Evolutionary conservation across 805 yeast genomes (phyloP).

Genomic region (Yamadazyma sp.): DNA sequence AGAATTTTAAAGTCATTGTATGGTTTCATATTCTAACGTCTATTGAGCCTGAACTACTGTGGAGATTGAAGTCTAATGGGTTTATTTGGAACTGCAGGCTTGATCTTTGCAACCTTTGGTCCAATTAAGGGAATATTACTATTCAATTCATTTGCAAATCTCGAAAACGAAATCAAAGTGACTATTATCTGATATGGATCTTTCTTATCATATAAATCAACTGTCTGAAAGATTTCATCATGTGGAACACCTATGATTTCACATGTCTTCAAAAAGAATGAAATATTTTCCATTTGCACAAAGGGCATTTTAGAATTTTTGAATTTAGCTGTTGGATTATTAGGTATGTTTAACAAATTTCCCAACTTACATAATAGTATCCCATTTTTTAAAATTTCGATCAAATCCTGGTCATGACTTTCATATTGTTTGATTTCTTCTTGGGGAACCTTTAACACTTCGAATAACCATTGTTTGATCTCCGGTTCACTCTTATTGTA

Average conservation of each 20-base stretch:
- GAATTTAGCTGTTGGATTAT: slow-evolving; percentile 39
- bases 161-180: slow-evolving; percentile 68
- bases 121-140: slow-evolving; percentile 27
- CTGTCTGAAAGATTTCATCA: slow-evolving; percentile 77
- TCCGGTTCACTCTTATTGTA: slow-evolving; percentile 41
- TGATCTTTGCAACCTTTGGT: slow-evolving; percentile 44
- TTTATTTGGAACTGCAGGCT: slow-evolving; percentile 54
- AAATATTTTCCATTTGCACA: slow-evolving; percentile 77
- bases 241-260: slow-evolving; percentile 68
- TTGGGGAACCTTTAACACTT: slow-evolving; percentile 20
- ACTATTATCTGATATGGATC: slow-evolving; percentile 81
- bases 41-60: too few species aligned
- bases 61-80: slow-evolving; percentile 35
- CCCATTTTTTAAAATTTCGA: slow-evolving; percentile 63
- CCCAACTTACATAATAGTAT: slow-evolving; percentile 35
- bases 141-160: slow-evolving; percentile 54
- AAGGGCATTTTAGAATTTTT: slow-evolving; percentile 73
- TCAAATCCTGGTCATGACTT: slow-evolving; percentile 36
- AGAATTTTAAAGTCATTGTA: too few species aligned
- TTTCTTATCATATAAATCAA: slow-evolving; percentile 66
- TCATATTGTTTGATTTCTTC: slow-evolving; percentile 17
- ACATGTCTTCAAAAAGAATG: slow-evolving; percentile 63
- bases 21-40: too few species aligned
- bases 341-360: slow-evolving; percentile 19
- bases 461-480: slow-evolving; percentile 55